phyloP scores from a whole-genome alignment of 106 monocot genomes.

The Cymbidium sinense region DNA sequence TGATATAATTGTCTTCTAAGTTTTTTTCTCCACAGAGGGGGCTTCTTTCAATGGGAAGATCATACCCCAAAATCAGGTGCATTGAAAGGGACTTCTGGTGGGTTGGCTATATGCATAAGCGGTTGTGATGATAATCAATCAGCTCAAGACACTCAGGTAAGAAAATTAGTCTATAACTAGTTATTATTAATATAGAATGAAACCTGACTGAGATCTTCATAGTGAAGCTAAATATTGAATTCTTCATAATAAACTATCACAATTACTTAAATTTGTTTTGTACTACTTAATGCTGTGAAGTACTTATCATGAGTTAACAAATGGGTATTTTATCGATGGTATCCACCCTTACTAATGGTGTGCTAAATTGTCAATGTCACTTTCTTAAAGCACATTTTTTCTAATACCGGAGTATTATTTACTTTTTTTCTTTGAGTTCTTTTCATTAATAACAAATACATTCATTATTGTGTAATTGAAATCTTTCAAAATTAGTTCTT shows the following conservation, averaged over 20 bases:
- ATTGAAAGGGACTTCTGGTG: slow-evolving; percentile 33
- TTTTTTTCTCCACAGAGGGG: slow-evolving; percentile 14
- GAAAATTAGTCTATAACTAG: background rate
- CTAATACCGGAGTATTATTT: background rate
- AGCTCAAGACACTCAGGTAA: slow-evolving; percentile 32
- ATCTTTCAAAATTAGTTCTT: background rate
- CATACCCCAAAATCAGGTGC: slow-evolving; percentile 12
- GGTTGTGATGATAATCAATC: slow-evolving; percentile 41
- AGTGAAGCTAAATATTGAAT: background rate
- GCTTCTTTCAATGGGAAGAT: slow-evolving; percentile 27
- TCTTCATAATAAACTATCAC: background rate
- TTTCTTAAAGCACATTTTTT: background rate
- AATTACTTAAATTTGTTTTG: background rate
- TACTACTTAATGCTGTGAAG: background rate
- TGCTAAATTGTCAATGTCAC: background rate
- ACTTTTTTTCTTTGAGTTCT: background rate
- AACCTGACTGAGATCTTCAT: background rate
- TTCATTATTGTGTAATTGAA: background rate
- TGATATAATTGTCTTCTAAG: background rate
- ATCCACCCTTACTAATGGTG: background rate
- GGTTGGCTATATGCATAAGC: slow-evolving; percentile 35
- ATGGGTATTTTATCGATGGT: background rate
- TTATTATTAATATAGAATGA: background rate
- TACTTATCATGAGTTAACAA: background rate
- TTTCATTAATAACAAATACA: background rate